Conservation (phyloP, 768 basidiomycete genomes). For the Porphyrellus cyaneotinctus region DNA sequence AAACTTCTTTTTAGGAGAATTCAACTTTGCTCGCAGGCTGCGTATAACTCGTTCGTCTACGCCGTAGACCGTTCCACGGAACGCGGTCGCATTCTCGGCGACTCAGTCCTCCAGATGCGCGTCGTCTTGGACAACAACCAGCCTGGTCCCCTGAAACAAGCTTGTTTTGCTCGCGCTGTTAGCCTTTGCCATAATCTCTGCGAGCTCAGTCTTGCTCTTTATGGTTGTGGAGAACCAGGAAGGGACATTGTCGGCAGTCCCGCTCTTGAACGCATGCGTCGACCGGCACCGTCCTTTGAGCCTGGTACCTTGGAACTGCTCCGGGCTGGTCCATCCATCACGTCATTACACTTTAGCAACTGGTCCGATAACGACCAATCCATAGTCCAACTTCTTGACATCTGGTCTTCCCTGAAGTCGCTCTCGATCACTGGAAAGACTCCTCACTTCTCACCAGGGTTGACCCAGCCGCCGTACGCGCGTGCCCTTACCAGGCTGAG, state of each 20-base stretch:
- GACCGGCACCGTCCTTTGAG: slow-evolving; percentile 53
- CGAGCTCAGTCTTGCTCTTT: slow-evolving; percentile 54
- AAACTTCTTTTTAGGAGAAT: slow-evolving; percentile 60
- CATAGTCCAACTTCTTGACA: slow-evolving; percentile 57
- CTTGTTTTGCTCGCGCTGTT: slow-evolving; percentile 56
- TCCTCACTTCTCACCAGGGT: slow-evolving; percentile 44
- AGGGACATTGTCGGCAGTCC: slow-evolving; percentile 48
- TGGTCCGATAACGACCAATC: slow-evolving; percentile 62
- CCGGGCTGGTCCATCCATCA: slow-evolving; percentile 49
- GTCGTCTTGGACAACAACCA: slow-evolving; percentile 67
- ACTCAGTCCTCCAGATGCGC: slow-evolving; percentile 50
- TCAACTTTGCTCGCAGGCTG: slow-evolving; percentile 47
- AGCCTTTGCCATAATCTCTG: slow-evolving; percentile 56
- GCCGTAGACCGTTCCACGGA: slow-evolving; percentile 46
- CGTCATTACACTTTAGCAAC: slow-evolving; percentile 58
- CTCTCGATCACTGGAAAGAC: slow-evolving; percentile 58
- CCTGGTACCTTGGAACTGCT: slow-evolving; percentile 48
- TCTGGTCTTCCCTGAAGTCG: slow-evolving; percentile 55
- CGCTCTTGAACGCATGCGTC: slow-evolving; percentile 43
- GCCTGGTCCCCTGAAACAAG: slow-evolving; percentile 51
- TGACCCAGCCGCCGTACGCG: slow-evolving; percentile 38
- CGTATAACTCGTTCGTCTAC: slow-evolving; percentile 50
- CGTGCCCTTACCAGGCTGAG: slow-evolving; percentile 50
- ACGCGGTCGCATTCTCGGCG: slow-evolving; percentile 48
- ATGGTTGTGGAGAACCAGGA: slow-evolving; percentile 51